Conservation (phyloP, 169 alveolate species). For the Babesia ovata region DNA sequence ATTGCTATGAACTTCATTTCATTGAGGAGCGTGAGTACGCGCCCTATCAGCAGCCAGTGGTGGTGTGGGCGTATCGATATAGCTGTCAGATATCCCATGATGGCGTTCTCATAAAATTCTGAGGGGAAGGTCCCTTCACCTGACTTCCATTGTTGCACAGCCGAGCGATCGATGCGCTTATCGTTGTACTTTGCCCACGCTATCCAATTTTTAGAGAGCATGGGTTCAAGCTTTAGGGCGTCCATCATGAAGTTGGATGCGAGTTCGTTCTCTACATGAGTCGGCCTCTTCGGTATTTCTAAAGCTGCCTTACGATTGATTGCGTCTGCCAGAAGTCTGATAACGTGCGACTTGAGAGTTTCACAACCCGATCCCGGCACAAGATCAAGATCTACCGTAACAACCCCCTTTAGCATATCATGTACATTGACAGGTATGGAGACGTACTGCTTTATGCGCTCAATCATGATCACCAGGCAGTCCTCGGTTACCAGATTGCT, state of each 20-base stretch:
- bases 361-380: constrained; percentile 56
- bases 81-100: constrained; percentile 75
- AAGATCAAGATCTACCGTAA: constrained; percentile 45
- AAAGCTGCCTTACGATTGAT: constrained; percentile 44
- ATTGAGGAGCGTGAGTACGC: constrained; percentile 43
- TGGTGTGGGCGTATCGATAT: constrained; percentile 63
- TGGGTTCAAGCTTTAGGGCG: constrained; percentile 74
- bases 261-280: constrained; percentile 36
- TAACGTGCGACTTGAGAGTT: constrained; percentile 57
- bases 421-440: constrained; percentile 49
- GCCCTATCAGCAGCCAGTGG: constrained; percentile 64
- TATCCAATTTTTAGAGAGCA: constrained; percentile 74
- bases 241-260: constrained; percentile 65
- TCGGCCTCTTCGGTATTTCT: constrained; percentile 30
- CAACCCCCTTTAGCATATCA: constrained; percentile 57
- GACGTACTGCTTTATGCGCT: constrained; percentile 63
- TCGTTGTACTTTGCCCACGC: constrained; percentile 77
- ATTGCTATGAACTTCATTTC: constrained; percentile 17
- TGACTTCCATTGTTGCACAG: constrained; percentile 21
- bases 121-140: neutral
- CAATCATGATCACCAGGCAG: constrained; percentile 47
- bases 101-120: constrained; percentile 66
- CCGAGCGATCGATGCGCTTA: constrained; percentile 57
- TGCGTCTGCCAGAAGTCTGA: constrained; percentile 61
- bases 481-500: constrained; percentile 53